phyloP scores from a whole-genome alignment of 129 eudicot species.

The Centrapalus pauciflorus region DNA sequence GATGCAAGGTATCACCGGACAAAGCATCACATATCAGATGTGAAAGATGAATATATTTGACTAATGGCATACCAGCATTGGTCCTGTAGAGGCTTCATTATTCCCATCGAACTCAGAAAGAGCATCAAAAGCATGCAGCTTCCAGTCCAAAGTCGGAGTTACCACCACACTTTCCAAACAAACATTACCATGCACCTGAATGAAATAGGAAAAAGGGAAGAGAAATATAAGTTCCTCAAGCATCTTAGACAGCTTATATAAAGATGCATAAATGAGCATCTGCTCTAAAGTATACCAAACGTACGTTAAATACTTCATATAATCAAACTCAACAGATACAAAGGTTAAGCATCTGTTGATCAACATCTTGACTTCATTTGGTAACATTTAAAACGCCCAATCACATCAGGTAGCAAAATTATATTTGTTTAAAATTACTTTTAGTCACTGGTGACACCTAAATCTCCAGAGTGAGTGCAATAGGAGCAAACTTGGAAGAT shows the following conservation, averaged over 20 bases:
- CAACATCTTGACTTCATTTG: background rate
- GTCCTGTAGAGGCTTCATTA: conserved; percentile 71
- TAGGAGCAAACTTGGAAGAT: background rate
- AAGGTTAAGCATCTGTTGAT: background rate
- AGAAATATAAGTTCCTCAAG: conserved; percentile 7
- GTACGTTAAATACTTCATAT: background rate
- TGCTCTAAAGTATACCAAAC: background rate
- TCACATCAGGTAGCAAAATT: background rate
- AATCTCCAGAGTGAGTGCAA: background rate
- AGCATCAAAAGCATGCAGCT: conserved; percentile 96
- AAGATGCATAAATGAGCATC: background rate
- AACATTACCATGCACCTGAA: conserved; percentile 95
- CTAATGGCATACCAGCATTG: conserved; percentile 71
- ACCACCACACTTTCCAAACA: conserved; percentile 97
- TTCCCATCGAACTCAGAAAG: conserved; percentile 85
- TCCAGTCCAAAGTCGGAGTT: conserved; percentile 96
- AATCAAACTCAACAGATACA: background rate
- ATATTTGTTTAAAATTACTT: background rate
- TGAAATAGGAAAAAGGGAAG: background rate
- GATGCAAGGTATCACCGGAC: background rate
- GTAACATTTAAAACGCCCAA: background rate
- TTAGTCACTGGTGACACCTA: background rate
- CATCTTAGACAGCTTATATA: conserved; percentile 7
- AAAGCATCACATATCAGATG: background rate
- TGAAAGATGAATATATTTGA: conserved; percentile 2